phyloP scores from a whole-genome alignment of 352 stramenopile species.

The Globisporangium ultimum region DNA sequence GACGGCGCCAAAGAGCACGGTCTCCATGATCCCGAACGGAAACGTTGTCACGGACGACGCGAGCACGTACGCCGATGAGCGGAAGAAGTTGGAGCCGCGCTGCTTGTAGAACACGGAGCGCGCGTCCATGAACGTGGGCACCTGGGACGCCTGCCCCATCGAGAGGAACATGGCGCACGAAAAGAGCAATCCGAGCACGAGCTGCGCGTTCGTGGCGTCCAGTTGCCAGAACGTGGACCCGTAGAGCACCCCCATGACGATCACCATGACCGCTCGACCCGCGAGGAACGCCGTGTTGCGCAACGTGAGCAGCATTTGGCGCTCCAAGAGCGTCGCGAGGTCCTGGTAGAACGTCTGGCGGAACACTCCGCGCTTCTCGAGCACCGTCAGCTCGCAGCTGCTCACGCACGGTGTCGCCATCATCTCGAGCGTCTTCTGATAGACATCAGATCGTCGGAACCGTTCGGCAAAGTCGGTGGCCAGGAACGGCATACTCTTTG shows the following conservation, averaged over 20 bases:
- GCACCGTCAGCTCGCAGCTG: too few species aligned
- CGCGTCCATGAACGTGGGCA: slow-evolving; percentile 78
- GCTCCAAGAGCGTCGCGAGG: slow-evolving; percentile 35
- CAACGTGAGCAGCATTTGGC: slow-evolving; percentile 68
- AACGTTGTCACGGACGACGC: slow-evolving; percentile 43
- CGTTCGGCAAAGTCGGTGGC: slow-evolving; percentile 41
- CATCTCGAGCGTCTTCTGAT: slow-evolving; percentile 39
- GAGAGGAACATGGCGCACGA: slow-evolving; percentile 85
- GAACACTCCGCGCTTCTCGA: slow-evolving; percentile 18
- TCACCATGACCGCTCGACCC: slow-evolving; percentile 46
- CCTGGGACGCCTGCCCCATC: slow-evolving; percentile 71
- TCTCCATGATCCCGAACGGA: slow-evolving; percentile 65
- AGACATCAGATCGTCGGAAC: slow-evolving; percentile 52
- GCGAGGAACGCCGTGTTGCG: slow-evolving; percentile 48
- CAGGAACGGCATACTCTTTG: slow-evolving; percentile 18
- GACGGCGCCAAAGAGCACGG: slow-evolving; percentile 79
- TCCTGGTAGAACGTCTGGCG: slow-evolving; percentile 51
- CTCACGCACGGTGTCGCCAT: slow-evolving; percentile 21
- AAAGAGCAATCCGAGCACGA: slow-evolving; percentile 86
- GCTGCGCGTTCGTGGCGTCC: slow-evolving; percentile 42
- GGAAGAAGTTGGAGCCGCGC: slow-evolving; percentile 85
- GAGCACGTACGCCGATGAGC: slow-evolving; percentile 77
- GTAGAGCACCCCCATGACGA: slow-evolving; percentile 66
- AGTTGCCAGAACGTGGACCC: slow-evolving; percentile 66
- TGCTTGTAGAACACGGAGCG: slow-evolving; percentile 89